A percentile compares a stretch with the other conserved stretches of the same genome.
Conservation (phyloP, 495 filamentous ascomycete genomes). For the Pseudotulostoma volvatum region DNA sequence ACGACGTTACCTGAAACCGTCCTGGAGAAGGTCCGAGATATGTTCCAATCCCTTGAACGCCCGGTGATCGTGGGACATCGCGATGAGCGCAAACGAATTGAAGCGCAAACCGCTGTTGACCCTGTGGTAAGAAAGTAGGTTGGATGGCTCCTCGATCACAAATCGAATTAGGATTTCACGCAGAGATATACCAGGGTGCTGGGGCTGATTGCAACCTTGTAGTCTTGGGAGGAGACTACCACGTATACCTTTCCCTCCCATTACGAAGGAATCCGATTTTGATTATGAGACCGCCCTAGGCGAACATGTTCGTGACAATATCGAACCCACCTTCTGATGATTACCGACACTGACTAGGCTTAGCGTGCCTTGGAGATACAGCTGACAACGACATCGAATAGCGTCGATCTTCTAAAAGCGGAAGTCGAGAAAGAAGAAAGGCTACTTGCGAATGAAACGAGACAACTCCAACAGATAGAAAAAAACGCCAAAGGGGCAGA, state of each 20-base stretch:
- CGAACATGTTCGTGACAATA: constrained; percentile 29
- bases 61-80: constrained; percentile 37
- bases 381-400: constrained; percentile 37
- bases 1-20: constrained; percentile 32
- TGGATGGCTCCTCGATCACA: too few relatives aligned
- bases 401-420: constrained; percentile 34
- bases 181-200: too few relatives aligned
- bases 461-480: constrained; percentile 34
- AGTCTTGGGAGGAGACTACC: constrained; percentile 35
- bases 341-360: constrained; percentile 2
- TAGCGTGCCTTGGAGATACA: constrained; percentile 34
- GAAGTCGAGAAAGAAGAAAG: constrained; percentile 39
- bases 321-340: background rate
- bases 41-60: constrained; percentile 37
- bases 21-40: constrained; percentile 34
- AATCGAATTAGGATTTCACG: constrained; percentile 1
- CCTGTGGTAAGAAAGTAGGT: constrained; percentile 31
- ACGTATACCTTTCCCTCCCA: constrained; percentile 43
- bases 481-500: constrained; percentile 35
- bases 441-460: constrained; percentile 32
- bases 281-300: constrained; percentile 43
- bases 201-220: background rate
- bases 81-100: constrained; percentile 38
- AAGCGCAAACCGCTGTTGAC: constrained; percentile 37
- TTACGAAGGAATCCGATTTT: constrained; percentile 39